Evolutionary conservation across 768 basidiomycete genomes (phyloP).

Genomic region (Collybiopsis luxurians): DNA sequence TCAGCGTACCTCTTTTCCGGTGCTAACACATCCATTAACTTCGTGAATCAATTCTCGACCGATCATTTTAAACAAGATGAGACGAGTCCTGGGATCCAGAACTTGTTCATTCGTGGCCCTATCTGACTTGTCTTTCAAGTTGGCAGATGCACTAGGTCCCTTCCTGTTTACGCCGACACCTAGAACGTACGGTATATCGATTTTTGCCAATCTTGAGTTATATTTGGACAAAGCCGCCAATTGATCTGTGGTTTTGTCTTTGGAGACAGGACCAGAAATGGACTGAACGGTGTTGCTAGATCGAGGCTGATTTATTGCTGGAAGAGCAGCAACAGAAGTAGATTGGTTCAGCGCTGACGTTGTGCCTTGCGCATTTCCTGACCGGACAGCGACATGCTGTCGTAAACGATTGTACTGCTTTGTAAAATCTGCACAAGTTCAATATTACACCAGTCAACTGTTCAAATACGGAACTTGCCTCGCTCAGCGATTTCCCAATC

Average conservation of each 20-base stretch:
- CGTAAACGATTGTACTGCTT: conserved; percentile 96
- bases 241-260: conserved; percentile 68
- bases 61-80: conserved; percentile 96
- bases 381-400: conserved; percentile 85
- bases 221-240: conserved; percentile 74
- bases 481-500: conserved; percentile 87
- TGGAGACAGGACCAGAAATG: conserved; percentile 27
- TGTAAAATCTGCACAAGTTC: conserved; percentile 76
- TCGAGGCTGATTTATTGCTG: conserved; percentile 69
- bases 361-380: conserved; percentile 63
- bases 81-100: conserved; percentile 89
- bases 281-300: conserved; percentile 26
- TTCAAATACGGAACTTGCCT: conserved; percentile 41
- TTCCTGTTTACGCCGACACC: conserved; percentile 87
- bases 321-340: conserved; percentile 57
- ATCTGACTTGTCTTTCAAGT: conserved; percentile 94
- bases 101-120: conserved; percentile 97
- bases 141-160: conserved; percentile 83
- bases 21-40: conserved; percentile 95
- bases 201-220: conserved; percentile 68
- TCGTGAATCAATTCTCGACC: conserved; percentile 84
- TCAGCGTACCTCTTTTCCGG: conserved; percentile 86
- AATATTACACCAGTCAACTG: neutral
- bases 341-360: conserved; percentile 49
- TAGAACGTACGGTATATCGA: conserved; percentile 69